These are phyloP conservation scores for Penicillium maclennaniae DNA, from an alignment of 495 filamentous ascomycete species.

Conservation along the genomic window DNA sequence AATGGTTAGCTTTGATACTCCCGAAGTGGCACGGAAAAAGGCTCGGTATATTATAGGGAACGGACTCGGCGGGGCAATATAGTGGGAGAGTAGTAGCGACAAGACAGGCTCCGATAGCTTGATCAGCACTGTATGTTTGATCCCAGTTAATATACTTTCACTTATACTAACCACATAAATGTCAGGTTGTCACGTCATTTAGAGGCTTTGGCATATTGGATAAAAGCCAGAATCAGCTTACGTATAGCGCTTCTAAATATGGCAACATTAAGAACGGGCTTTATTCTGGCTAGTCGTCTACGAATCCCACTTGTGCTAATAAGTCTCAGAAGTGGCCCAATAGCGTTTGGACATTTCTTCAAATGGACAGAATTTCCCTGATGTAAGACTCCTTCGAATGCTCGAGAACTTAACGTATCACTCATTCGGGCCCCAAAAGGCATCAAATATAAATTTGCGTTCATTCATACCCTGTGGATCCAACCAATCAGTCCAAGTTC, in stretches of 20 bases:
- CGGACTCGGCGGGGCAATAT: conserved; percentile 77
- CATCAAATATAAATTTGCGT: too few relatives aligned
- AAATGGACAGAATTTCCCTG: too few relatives aligned
- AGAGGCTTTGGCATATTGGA: conserved; percentile 26
- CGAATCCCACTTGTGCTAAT: too few relatives aligned
- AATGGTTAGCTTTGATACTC: conserved; percentile 74
- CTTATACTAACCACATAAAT: neutral
- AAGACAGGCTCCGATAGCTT: conserved; percentile 53
- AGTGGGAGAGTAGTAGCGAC: conserved; percentile 85
- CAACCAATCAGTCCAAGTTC: too few relatives aligned
- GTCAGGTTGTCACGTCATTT: conserved; percentile 28
- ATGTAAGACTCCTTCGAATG: too few relatives aligned
- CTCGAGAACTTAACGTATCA: too few relatives aligned
- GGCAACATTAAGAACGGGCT: conserved; percentile 30
- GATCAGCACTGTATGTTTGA: conserved; percentile 49
- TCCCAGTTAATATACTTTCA: neutral
- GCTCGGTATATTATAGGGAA: conserved; percentile 57
- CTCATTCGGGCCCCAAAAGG: too few relatives aligned
- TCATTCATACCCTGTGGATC: too few relatives aligned
- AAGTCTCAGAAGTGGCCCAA: too few relatives aligned
- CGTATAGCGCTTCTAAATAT: conserved; percentile 31
- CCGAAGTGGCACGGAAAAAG: conserved; percentile 57
- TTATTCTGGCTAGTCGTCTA: conserved; percentile 3
- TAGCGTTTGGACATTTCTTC: too few relatives aligned
- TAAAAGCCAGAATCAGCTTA: conserved; percentile 28